Evolutionary conservation across 2,329 filamentous ascomycete genomes (phyloP).

Genomic region (Botrytis fabae): DNA sequence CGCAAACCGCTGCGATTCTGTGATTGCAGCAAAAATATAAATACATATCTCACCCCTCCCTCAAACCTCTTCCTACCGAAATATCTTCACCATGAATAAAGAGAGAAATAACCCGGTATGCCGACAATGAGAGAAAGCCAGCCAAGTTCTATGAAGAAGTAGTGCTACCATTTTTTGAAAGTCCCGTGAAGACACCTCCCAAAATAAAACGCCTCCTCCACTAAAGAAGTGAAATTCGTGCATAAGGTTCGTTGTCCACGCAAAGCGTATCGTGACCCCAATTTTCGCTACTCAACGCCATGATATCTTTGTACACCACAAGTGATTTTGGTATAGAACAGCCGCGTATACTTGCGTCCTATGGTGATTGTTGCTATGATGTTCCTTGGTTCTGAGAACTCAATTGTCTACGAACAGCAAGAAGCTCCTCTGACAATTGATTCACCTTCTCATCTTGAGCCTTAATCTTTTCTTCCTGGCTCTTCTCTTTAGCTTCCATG

Average conservation of each 20-base stretch:
- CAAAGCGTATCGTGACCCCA: constrained; percentile 21
- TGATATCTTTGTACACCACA: constrained; percentile 33
- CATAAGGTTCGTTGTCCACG: constrained; percentile 25
- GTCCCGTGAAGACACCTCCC: constrained; percentile 25
- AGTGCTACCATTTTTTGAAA: constrained; percentile 27
- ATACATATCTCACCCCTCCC: constrained; percentile 18
- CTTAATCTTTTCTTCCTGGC: constrained; percentile 34
- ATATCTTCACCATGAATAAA: constrained; percentile 22
- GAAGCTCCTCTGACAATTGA: constrained; percentile 37
- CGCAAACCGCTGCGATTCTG: constrained; percentile 3
- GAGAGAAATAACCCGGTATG: constrained; percentile 21
- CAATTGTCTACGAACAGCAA: constrained; percentile 35
- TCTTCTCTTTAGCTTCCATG: constrained; percentile 42
- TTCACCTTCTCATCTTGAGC: constrained; percentile 34
- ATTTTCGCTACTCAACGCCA: constrained; percentile 35
- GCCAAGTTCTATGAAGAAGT: constrained; percentile 25
- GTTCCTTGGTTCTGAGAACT: constrained; percentile 31
- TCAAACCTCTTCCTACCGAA: constrained; percentile 12
- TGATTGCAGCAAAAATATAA: constrained; percentile 20
- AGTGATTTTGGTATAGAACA: constrained; percentile 32
- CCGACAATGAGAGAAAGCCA: constrained; percentile 24
- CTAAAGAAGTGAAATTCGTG: constrained; percentile 26
- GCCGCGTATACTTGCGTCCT: constrained; percentile 35
- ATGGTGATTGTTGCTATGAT: constrained; percentile 34
- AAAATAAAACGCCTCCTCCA: constrained; percentile 31